Percentiles rank a stretch among this genome's conserved stretches.
Evolutionary conservation across 108 stramenopile genomes (phyloP).

Genomic region (Nitzschia sp.): DNA sequence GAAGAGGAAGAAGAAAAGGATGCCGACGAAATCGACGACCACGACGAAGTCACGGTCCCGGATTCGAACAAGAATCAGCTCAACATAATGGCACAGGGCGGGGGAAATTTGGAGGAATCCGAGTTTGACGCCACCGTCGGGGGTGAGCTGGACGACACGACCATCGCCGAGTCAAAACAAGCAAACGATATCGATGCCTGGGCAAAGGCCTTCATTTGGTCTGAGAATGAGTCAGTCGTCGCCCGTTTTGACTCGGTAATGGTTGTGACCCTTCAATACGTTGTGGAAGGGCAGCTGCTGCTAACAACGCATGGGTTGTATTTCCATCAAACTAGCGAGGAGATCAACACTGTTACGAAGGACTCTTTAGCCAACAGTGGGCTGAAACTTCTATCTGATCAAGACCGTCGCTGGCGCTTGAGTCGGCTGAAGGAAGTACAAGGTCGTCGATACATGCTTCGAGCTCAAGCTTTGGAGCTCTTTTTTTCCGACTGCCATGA

Average conservation of each 20-base stretch:
- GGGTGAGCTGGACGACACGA: constrained; percentile 34
- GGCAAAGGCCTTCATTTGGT: constrained; percentile 82
- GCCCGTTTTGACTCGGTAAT: constrained; percentile 71
- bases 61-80: constrained; percentile 31
- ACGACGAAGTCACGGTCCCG: constrained; percentile 23
- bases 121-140: constrained; percentile 39
- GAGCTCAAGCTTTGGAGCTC: constrained; percentile 88
- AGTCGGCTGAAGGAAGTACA: constrained; percentile 73
- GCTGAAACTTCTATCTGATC: background rate
- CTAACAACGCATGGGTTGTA: constrained; percentile 82
- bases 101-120: constrained; percentile 33
- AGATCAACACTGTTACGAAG: constrained; percentile 73
- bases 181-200: constrained; percentile 58
- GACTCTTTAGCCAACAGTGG: constrained; percentile 38
- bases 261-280: constrained; percentile 61
- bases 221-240: constrained; percentile 67
- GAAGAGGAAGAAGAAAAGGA: constrained; percentile 50
- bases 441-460: constrained; percentile 92
- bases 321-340: constrained; percentile 68
- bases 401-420: constrained; percentile 67
- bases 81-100: background rate
- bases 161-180: background rate
- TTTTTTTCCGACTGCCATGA: constrained; percentile 87
- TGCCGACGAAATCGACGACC: constrained; percentile 34
- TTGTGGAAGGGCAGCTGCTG: constrained; percentile 62